A percentile compares a stretch with the other conserved stretches of the same genome.
These are phyloP conservation scores for Acacia melanoxylon DNA, from an alignment of 306 rosid species.

Conservation along the genomic window DNA sequence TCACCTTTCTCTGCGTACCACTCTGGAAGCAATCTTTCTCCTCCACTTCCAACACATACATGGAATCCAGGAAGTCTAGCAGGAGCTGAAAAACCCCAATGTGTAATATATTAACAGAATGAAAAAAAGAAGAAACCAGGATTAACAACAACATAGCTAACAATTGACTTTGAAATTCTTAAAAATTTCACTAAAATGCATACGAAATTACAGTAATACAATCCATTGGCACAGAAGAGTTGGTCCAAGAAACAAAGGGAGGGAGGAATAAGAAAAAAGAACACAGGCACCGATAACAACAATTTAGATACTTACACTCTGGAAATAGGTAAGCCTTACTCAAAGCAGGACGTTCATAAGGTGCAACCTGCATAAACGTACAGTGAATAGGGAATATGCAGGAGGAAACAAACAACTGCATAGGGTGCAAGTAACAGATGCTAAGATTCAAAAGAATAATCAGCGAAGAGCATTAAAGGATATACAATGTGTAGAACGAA, in stretches of 20 bases:
- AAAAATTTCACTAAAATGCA: slow-evolving; percentile 1
- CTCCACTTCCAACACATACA: slow-evolving; percentile 92
- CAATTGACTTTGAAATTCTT: neutral
- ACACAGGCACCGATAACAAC: neutral
- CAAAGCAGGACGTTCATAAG: slow-evolving; percentile 98
- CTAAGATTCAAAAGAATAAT: neutral
- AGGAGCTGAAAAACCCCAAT: slow-evolving; percentile 72
- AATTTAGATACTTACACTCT: slow-evolving; percentile 66
- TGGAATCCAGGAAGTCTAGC: slow-evolving; percentile 98
- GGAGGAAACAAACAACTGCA: slow-evolving; percentile 9
- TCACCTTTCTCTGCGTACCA: slow-evolving; percentile 92
- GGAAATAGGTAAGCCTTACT: slow-evolving; percentile 97
- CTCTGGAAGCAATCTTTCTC: slow-evolving; percentile 84
- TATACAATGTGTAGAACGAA: neutral
- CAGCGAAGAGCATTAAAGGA: neutral
- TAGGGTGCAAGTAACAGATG: neutral
- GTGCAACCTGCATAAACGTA: slow-evolving; percentile 71
- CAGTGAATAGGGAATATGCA: slow-evolving; percentile 11
- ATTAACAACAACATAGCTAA: slow-evolving; percentile 12
- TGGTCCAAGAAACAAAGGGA: neutral
- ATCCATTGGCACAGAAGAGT: neutral
- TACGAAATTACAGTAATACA: slow-evolving; percentile 15
- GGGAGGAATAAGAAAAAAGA: neutral
- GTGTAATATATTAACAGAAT: slow-evolving; percentile 5
- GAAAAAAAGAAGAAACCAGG: neutral